Evolutionary conservation across 768 basidiomycete genomes (phyloP).

Genomic region (Gelatoporia subvermispora): DNA sequence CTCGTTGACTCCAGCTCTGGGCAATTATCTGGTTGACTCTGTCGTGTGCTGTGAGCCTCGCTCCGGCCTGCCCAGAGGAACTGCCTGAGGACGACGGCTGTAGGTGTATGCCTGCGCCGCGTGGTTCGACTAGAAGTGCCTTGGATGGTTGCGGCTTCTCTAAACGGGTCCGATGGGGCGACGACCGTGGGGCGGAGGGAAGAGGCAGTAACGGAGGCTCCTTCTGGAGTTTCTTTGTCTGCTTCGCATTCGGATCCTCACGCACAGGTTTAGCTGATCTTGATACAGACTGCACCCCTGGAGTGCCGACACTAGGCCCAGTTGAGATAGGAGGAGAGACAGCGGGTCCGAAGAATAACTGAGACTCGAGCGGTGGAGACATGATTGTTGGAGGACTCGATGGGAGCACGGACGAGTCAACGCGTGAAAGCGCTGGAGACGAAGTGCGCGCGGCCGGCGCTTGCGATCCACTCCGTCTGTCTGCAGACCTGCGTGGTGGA

Average conservation of each 20-base stretch:
- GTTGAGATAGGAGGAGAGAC: neutral
- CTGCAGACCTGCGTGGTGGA: slow-evolving; percentile 30
- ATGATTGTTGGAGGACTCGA: slow-evolving; percentile 52
- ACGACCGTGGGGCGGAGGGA: slow-evolving; percentile 10
- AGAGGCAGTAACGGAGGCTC: slow-evolving; percentile 19
- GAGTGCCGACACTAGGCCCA: too few species aligned
- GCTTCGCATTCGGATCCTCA: neutral
- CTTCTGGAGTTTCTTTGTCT: slow-evolving; percentile 15
- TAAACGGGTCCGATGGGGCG: slow-evolving; percentile 15
- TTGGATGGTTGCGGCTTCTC: slow-evolving; percentile 12
- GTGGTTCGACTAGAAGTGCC: neutral
- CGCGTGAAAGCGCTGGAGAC: slow-evolving; percentile 16
- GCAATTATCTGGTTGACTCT: slow-evolving; percentile 27
- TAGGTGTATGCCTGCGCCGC: neutral
- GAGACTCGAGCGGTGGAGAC: slow-evolving; percentile 51
- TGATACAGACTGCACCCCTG: too few species aligned
- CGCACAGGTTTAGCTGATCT: neutral
- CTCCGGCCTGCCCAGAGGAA: slow-evolving; percentile 16
- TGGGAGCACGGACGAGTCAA: slow-evolving; percentile 41
- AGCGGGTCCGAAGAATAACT: slow-evolving; percentile 43
- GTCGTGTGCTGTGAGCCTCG: slow-evolving; percentile 21
- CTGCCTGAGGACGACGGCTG: neutral
- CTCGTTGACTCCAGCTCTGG: slow-evolving; percentile 22
- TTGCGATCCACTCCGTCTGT: slow-evolving; percentile 24
- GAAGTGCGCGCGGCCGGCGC: slow-evolving; percentile 6